phyloP scores from a whole-genome alignment of 441 rosid genomes.

The Erodium moschatum region DNA sequence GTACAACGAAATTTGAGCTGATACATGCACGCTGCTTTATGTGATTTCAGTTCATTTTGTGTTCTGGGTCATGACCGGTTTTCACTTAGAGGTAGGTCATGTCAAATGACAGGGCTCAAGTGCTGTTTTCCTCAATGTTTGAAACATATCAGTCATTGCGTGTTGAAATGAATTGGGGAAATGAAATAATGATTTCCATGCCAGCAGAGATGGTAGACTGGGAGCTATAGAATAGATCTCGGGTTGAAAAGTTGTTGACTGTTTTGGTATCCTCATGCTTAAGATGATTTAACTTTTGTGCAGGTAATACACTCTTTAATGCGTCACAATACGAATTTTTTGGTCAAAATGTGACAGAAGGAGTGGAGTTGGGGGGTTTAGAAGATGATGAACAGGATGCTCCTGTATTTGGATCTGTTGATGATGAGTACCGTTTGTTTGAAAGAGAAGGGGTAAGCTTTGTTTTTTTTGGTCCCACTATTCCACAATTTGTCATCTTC shows the following conservation, averaged over 20 bases:
- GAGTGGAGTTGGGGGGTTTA: slow-evolving; percentile 53
- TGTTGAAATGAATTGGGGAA: neutral
- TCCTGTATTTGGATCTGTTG: slow-evolving; percentile 49
- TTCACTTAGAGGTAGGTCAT: neutral
- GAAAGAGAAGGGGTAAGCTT: slow-evolving; percentile 51
- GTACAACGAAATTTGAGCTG: neutral
- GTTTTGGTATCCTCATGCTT: neutral
- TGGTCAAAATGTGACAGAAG: slow-evolving; percentile 50
- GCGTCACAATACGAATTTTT: slow-evolving; percentile 79
- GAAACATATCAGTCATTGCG: neutral
- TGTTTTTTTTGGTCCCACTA: neutral
- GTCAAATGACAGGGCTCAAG: neutral
- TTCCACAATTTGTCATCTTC: neutral
- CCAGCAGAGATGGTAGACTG: neutral
- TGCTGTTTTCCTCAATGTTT: neutral
- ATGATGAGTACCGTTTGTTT: slow-evolving; percentile 74
- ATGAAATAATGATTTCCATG: neutral
- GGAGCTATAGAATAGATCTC: neutral
- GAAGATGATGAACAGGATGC: slow-evolving; percentile 36
- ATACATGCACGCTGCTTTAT: neutral
- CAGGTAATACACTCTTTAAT: slow-evolving; percentile 57
- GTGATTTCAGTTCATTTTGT: neutral
- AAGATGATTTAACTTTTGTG: neutral
- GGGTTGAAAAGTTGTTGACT: neutral
- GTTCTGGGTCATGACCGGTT: neutral